Evolutionary conservation across 2,329 filamentous ascomycete species (phyloP), one percentile per base, ranked within the genome.

Genomic region (Didymella pinodella): DNA sequence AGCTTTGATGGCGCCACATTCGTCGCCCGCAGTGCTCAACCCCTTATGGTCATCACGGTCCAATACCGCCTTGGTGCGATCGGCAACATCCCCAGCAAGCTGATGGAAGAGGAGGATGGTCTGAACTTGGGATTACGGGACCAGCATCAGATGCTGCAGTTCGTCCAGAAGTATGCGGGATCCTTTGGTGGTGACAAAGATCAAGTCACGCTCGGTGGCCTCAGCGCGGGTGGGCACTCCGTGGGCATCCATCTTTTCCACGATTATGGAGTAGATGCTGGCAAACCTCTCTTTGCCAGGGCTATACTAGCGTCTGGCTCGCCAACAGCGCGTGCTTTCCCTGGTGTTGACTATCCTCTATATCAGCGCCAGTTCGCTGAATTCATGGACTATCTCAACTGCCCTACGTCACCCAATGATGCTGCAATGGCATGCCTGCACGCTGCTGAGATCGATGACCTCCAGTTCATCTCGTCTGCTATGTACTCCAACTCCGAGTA

Each of bases 381-480:
- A 5, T 75, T 74, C 55, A 75, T 77, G 72, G 57, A 63, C 20
- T 65, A 70, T 18, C 29, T 75, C 22, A 64, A 68, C 29, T 74
- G 74, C 64, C 53, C 68, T 43, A 18, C 63, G 56, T 28, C 69
- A 54, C 67, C 70, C 11, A 66, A 61, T 22, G 55, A 64, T 1
- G 74, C 68, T 2, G 73, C 78, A 0, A 68, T 83, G 0, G 58
- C 63, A 2, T 83, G 81, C 48, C 69, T 83, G 1, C 76, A 77
- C 4, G 62, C 64, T 1, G 77, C 75, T 0, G 73, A 79, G 11
- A 67, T 80, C 2, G 54, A 64, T 3, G 70, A 73, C 1, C 79
- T 83, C 36, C 75, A 77, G 57, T 55, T 76, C 44, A 66, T 79
- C 18, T 80, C 79, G 34, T 71, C 73, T 0, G 73, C 75, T 20